phyloP scores from a whole-genome alignment of 2,329 filamentous ascomycete genomes.

The Trichoderma semiorbis region DNA sequence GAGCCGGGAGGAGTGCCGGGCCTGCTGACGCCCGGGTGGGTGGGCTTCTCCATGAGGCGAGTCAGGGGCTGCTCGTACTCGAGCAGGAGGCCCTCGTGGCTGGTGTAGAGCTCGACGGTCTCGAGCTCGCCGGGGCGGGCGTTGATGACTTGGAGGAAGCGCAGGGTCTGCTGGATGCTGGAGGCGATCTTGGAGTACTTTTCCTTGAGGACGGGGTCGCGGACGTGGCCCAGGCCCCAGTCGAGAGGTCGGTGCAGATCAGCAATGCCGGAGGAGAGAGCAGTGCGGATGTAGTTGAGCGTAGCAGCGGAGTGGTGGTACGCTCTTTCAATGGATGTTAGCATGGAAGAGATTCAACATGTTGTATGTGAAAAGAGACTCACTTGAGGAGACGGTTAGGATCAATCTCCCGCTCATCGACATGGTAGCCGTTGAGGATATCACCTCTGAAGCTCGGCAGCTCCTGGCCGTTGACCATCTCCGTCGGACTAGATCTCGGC shows the following conservation, averaged over 20 bases:
- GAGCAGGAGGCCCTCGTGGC: constrained; percentile 88
- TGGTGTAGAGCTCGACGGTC: constrained; percentile 92
- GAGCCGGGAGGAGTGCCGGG: constrained; percentile 31
- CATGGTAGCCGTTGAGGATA: constrained; percentile 84
- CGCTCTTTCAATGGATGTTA: constrained; percentile 49
- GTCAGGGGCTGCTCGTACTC: constrained; percentile 93
- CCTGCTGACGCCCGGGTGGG: constrained; percentile 47
- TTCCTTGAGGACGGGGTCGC: constrained; percentile 74
- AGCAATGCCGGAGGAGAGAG: constrained; percentile 82
- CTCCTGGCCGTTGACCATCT: constrained; percentile 73
- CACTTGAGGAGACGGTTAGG: constrained; percentile 75
- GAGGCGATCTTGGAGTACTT: constrained; percentile 83
- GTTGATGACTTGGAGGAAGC: constrained; percentile 92
- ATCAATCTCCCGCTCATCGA: constrained; percentile 74
- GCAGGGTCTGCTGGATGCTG: constrained; percentile 84
- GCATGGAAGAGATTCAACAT: neutral
- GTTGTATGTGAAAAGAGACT: no score
- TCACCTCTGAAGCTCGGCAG: constrained; percentile 92
- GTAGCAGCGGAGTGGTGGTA: constrained; percentile 97
- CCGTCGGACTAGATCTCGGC: constrained; percentile 82
- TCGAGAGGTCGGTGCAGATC: constrained; percentile 91
- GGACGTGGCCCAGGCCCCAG: constrained; percentile 91
- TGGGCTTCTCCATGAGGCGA: constrained; percentile 66
- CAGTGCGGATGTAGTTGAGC: constrained; percentile 84
- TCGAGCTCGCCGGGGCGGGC: constrained; percentile 80